These are phyloP conservation scores for Leishmania major DNA, from an alignment of 208 protist species.

Conservation along the genomic window DNA sequence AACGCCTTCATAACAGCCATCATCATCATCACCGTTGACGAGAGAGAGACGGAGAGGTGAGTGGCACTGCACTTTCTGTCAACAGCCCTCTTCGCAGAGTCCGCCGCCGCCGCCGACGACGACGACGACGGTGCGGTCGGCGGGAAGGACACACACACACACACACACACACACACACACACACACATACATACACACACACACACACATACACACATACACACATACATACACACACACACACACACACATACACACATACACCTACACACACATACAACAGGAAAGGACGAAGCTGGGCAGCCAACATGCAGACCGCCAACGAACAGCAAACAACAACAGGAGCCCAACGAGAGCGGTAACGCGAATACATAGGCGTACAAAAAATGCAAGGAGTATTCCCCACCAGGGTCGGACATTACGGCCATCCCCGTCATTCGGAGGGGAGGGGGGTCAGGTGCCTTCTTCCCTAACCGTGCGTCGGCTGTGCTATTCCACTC, in stretches of 20 bases:
- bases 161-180: neutral
- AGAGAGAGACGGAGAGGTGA: neutral
- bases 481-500: constrained; percentile 9
- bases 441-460: neutral
- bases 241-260: too few relatives aligned
- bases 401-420: neutral
- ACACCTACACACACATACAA: too few relatives aligned
- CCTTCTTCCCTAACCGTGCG: neutral
- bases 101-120: too few relatives aligned
- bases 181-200: too few relatives aligned
- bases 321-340: neutral
- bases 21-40: neutral
- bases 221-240: too few relatives aligned
- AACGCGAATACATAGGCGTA: neutral
- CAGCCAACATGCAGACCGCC: neutral
- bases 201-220: too few relatives aligned
- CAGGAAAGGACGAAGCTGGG: neutral
- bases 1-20: neutral
- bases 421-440: neutral
- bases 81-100: neutral
- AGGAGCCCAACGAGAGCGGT: neutral
- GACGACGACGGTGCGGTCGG: neutral
- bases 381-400: neutral
- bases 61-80: neutral
- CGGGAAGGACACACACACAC: too few relatives aligned